Percentiles rank a stretch among this genome's conserved stretches.
phyloP scores from a whole-genome alignment of 257 asterid genomes.

The Phtheirospermum japonicum region DNA sequence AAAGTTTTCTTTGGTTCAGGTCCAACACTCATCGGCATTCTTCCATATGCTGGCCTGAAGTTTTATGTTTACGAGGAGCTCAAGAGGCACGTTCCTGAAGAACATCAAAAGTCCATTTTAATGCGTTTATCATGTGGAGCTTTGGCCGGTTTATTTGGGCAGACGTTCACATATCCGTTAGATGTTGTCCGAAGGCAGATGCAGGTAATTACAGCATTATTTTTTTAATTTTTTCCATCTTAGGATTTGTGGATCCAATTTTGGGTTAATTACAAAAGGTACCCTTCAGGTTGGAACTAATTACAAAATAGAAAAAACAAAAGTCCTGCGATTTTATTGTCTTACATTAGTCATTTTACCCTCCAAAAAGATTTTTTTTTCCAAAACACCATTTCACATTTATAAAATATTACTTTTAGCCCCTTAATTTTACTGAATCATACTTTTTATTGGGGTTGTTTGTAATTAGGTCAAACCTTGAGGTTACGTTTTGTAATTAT shows the following conservation, averaged over 20 bases:
- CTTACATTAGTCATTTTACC: too few species aligned
- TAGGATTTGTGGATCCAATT: not conserved
- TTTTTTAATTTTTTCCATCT: not conserved
- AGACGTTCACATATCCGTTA: conserved; percentile 89
- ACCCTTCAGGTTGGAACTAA: too few species aligned
- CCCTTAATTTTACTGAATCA: too few species aligned
- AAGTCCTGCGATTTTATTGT: too few species aligned
- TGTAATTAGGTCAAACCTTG: too few species aligned
- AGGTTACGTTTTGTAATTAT: too few species aligned
- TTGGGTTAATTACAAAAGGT: not conserved
- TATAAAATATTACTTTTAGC: too few species aligned
- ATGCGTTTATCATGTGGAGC: conserved; percentile 95
- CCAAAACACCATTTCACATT: too few species aligned
- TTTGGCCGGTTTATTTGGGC: conserved; percentile 92
- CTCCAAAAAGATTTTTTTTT: too few species aligned
- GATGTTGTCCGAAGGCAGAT: conserved; percentile 96
- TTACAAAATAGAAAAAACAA: too few species aligned
- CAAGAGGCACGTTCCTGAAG: conserved; percentile 80
- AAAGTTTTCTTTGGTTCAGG: conserved; percentile 41
- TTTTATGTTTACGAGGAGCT: conserved; percentile 87
- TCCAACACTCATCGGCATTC: conserved; percentile 90
- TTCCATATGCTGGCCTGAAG: conserved; percentile 95
- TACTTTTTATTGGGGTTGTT: too few species aligned
- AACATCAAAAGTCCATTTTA: conserved; percentile 67
- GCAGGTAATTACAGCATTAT: conserved; percentile 55